Base-by-base conservation (phyloP, 1,284 basidiomycete species). In the Tilletia caries region DNA sequence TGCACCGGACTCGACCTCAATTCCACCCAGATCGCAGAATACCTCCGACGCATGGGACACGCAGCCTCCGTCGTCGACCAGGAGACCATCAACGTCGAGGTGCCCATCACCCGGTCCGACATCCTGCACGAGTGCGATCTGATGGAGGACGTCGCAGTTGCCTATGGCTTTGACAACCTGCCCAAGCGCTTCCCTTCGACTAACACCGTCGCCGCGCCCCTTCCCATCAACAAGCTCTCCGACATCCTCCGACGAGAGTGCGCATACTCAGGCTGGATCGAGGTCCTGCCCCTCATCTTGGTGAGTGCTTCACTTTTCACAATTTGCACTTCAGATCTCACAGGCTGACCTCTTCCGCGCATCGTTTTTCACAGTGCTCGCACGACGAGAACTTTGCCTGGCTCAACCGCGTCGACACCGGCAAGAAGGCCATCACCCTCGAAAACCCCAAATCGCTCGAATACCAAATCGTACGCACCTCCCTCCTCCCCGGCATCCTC, bases 121-220 rank as follows among this genome's bases (percentile, higher is more conserved):
- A 96, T 99, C 75, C 86, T 99, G 70, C 96, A 98, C 83, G 94
- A 98, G 84, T 97, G 95, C 81, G 95, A 99, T 84, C 88, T 98
- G 79, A 92, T 99, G 90, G 95, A 99, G 83, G 95, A 99, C 78
- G 92, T 91, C 0, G 96, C 96, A 3, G 94, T 99, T 73, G 95
- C 93, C 0, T 97, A 95, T 82, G 96, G 96, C 0, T 98, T 95
- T 87, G 97, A 99, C 86, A 95, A 95, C 80, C 87, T 99, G 58
- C 92, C 93, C 1, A 89, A 91, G 76, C 90, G 89, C 13, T 94
- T 98, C 88, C 95, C 96, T 0, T 85, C 89, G 1, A 96, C 94
- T n/a, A 95, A 91, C 82, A 98, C 96, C 2, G 92, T 98, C 43
- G 95, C 92, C 23, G 92, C 94, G 81, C 93, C 94, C 10, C 87